These are phyloP conservation scores for Didymella sp. DNA, from an alignment of 2,329 filamentous ascomycete genomes.

Conservation along the genomic window DNA sequence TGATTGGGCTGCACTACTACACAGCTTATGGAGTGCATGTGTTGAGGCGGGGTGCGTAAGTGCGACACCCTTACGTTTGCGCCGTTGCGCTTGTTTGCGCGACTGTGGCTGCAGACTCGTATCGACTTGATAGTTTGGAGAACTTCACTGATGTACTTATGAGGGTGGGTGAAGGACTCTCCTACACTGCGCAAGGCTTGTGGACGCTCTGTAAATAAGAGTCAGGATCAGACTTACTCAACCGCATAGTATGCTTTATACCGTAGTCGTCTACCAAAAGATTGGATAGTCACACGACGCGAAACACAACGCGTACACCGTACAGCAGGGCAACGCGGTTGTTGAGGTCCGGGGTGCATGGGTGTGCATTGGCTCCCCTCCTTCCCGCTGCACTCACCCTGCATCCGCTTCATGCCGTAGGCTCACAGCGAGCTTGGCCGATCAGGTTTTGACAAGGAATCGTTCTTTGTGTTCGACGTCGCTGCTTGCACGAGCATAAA, in stretches of 20 bases:
- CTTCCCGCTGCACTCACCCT: slow-evolving; percentile 15
- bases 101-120: slow-evolving; percentile 14
- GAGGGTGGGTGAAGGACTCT: not conserved
- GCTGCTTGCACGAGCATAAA: not conserved
- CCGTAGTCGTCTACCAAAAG: too few species aligned
- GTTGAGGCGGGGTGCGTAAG: slow-evolving; percentile 22
- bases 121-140: slow-evolving; percentile 6
- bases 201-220: too few species aligned
- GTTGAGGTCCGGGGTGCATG: slow-evolving; percentile 11
- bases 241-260: too few species aligned
- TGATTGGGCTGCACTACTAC: slow-evolving; percentile 6
- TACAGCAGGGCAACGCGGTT: not conserved
- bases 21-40: slow-evolving; percentile 13
- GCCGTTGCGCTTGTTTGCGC: slow-evolving; percentile 1
- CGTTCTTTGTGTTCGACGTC: not conserved
- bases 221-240: too few species aligned
- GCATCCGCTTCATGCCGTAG: slow-evolving; percentile 1
- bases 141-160: slow-evolving; percentile 5
- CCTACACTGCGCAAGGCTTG: too few species aligned
- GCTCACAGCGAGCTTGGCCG: not conserved
- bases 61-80: slow-evolving; percentile 13
- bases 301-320: not conserved
- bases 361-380: slow-evolving; percentile 14
- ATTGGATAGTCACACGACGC: slow-evolving; percentile 3
- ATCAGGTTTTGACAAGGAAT: not conserved